Evolutionary conservation across 78 protist species (phyloP), one percentile per base, ranked within the genome.

Genomic region (Dictyostelium purpureum): DNA sequence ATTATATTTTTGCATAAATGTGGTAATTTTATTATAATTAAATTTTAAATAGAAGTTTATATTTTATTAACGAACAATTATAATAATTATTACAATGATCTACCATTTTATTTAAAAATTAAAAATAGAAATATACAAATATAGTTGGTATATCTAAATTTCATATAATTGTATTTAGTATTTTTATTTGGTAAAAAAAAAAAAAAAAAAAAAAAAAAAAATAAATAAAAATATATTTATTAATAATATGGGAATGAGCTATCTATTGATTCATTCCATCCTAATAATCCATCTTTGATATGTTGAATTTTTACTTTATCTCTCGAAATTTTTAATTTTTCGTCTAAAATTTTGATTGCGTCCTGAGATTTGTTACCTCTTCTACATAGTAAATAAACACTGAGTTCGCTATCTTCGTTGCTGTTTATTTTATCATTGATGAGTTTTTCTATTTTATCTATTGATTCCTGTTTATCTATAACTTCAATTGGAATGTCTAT

Each of bases 331-430:
- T 38, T 43, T 11, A 56, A 66, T 38, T 37, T 54, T 33, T 49
- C 35, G 24, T 73, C 54, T 12, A 90, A 31, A 19, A 80, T 75
- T 6, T 65, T 37, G 7, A 79, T 83, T 7, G 95, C 95, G 37
- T 77, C 82, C 40, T 90, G 95, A 31, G 95, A 90, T 57, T 90
- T 83, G 24, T 90, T 90, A 54, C 95, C 95, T 77, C 95, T 79
- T 52, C 95, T 75, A 61, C 95, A 90, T 40, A 90, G 4, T 37
- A 77, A n/a, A 67, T 75, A 70, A 43, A 90, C 89, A n/a, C 51
- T 18, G 24, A 57, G 19, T 54, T 40, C n/a, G 2, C 37, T 21
- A 42, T 4, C 18, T 4, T 1, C 18, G 19, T 42, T n/a, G 0
- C 2, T 33, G 19, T 56, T 45, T 10, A 49, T 14, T 35, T 71